Conservation (phyloP, 2,329 filamentous ascomycete genomes). For the Zymoseptoria ardabiliae region DNA sequence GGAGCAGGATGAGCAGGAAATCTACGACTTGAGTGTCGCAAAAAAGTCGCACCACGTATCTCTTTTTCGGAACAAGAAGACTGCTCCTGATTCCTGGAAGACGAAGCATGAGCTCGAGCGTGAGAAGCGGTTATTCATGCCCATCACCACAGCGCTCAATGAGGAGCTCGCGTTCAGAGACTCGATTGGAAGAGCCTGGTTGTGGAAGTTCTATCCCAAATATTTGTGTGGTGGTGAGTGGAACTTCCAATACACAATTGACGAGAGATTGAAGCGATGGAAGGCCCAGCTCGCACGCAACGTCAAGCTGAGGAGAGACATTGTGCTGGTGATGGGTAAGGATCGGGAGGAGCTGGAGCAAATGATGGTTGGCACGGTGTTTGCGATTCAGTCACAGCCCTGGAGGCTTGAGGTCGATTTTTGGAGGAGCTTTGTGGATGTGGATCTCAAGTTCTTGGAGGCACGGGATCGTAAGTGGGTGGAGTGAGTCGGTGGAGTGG, state of each 20-base stretch:
- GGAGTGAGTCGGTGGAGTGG: neutral
- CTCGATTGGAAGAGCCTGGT: slow-evolving; percentile 37
- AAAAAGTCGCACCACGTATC: neutral
- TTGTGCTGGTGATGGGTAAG: slow-evolving; percentile 41
- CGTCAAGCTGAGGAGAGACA: slow-evolving; percentile 33
- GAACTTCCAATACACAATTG: slow-evolving; percentile 37
- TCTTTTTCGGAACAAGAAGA: neutral
- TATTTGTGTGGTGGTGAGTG: slow-evolving; percentile 40
- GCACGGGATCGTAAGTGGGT: slow-evolving; percentile 35
- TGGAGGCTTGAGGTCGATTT: slow-evolving; percentile 47
- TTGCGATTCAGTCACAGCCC: slow-evolving; percentile 42
- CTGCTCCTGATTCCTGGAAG: slow-evolving; percentile 14
- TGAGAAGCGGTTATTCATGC: slow-evolving; percentile 39
- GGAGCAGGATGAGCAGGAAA: slow-evolving; percentile 17
- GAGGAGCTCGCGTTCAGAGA: slow-evolving; percentile 34
- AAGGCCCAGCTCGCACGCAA: slow-evolving; percentile 31
- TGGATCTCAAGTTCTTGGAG: slow-evolving; percentile 40
- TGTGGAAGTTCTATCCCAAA: slow-evolving; percentile 42
- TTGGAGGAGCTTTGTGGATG: slow-evolving; percentile 46
- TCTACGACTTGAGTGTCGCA: slow-evolving; percentile 12
- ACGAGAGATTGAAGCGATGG: slow-evolving; percentile 24
- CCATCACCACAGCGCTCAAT: slow-evolving; percentile 30
- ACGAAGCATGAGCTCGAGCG: slow-evolving; percentile 30
- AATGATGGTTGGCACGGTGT: slow-evolving; percentile 36
- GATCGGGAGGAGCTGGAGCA: slow-evolving; percentile 36